Evolutionary conservation across 352 stramenopile species (phyloP), one percentile per base, ranked within the genome.

Genomic region (Phytophthora colocasiae): DNA sequence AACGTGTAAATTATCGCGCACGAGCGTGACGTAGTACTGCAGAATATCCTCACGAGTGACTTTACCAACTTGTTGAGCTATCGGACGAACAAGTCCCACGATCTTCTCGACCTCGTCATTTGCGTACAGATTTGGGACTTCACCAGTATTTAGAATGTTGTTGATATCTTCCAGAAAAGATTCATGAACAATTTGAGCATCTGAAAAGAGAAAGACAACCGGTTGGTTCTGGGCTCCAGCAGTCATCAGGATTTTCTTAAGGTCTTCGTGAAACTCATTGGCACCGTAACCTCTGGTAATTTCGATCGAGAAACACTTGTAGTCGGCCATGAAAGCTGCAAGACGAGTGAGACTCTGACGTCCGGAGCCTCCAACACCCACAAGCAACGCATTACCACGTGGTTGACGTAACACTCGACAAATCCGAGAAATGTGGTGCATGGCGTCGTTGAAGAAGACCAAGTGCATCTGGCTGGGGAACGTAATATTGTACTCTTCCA

Each of bases 101-200:
- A 98, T 98, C 55, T 96, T 95, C 60, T 98, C 92, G 7, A 95
- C 63, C 40, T 98, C 93, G 43, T 98, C 93, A n/a, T 61, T 81
- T 1, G 91, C 88, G 51, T 97, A 98, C 58, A 98, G 54, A 56
- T 98, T 98, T 0, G 94, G 92, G 1, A 98, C 92, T 61, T 98
- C 92, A 19, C 94, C 95, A 9, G 88, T 97, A 68, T 98, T 98
- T 29, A 98, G 74, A 8, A 98, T 73, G 51, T 98, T 98, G 75
- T 98, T 98, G 74, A 98, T 96, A 51, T 98, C 95, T 56, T 98
- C 95, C 24, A 98, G 58, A 58, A 98, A 98, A 2, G 87, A 95
- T 63, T 98, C 94, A 14, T 95, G 77, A 0, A 97, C 92, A 49
- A 98, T 98, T 65, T 98, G 94, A 2, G 91, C 92, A 50, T 98